Base-by-base conservation (phyloP, 2,329 filamentous ascomycete species). In the Mycosphaerella sp. region DNA sequence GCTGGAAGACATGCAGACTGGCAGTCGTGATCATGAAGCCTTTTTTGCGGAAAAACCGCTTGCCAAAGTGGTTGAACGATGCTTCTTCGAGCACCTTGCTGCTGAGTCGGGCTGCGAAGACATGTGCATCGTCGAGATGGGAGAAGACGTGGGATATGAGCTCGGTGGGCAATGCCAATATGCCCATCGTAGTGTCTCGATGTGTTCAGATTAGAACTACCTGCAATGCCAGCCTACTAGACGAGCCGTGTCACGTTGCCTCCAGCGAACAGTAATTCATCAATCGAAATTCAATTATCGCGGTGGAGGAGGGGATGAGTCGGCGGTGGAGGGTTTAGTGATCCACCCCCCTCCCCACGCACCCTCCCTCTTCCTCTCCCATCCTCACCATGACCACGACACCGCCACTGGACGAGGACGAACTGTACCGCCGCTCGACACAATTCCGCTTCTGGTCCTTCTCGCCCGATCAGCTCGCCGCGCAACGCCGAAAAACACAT, bases 371-470 rank as follows among this genome's bases (percentile, higher is more conserved):
- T 39, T 39, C 46, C 44, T 10, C 21, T 35, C 27, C 16, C 44
- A 48, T 21, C 46, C 35, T 30, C 46, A 44, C 35, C 41, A 53
- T 44, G 52, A 47, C 28, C 41, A 53, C 52, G 53, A 53, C 35
- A 8, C 43, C 49, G 25, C 16, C 44, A 28, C 54, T 94, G 81
- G 86, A 82, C 55, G 93, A 98, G 78, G 93, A 98, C 71, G 87
- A 88, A 60, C 78, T 90, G 49, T 98, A 97, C 72, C 84, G 89
- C 28, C 80, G 86, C 45, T 95, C 91, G 0, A 91, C 88, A 41
- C 93, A 98, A 70, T 97, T 83, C 67, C 82, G 87, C 39, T 78
- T 94, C 52, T 98, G 93, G 93, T 95, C 90, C 9, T 97, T 91
- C 71, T 88, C 89, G 0, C 80, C 84, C 2, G 71, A 81, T 2